Base-by-base conservation (phyloP, 345 rosid genomes). In the Salix udensis region DNA sequence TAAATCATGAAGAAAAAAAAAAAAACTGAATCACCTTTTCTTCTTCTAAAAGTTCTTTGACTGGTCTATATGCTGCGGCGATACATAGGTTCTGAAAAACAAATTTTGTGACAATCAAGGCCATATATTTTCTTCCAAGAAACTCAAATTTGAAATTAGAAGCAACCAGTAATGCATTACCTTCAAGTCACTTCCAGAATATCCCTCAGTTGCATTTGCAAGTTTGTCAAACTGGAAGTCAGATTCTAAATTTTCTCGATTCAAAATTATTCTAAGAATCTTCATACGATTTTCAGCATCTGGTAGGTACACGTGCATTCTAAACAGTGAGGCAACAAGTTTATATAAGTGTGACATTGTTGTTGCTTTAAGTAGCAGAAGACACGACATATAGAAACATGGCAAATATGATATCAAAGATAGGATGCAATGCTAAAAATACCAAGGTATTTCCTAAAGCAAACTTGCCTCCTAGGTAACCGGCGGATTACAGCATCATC, bases 141-240 rank as follows among this genome's bases (percentile, higher is more conserved):
- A 34, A 79, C 62, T 40, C 75, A 70, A 31, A 14, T 18, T 36
- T 62, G 21, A 19, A 77, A 74, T 46, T 58, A 4, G 65, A 62
- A 70, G 19, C 24, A 64, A 50, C 65, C 53, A 13, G 24, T 44
- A 13, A 50, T 42, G 70, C 53, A 68, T 70, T 83, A 96, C 99
- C 99, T 96, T 96, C 70, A 96, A 86, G 88, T 96, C 99, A 79
- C 98, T 96, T 65, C 99, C 99, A 60, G 98, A 96, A 80, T 96
- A 96, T 77, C 99, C 99, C 74, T 92, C 97, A 10, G 98, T 92
- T 67, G 80, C 92, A 79, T 80, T 87, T 74, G 98, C 99, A 72
- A 96, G 97, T 80, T 87, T 84, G 50, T 90, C 85, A 75, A 80
- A 86, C 74, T 86, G 75, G 76, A 96, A 94, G 79, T 74, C 86